A percentile compares a stretch with the other conserved stretches of the same genome.
Evolutionary conservation across 768 basidiomycete genomes (phyloP).

Genomic region (Erythrobasidium yunnanense): DNA sequence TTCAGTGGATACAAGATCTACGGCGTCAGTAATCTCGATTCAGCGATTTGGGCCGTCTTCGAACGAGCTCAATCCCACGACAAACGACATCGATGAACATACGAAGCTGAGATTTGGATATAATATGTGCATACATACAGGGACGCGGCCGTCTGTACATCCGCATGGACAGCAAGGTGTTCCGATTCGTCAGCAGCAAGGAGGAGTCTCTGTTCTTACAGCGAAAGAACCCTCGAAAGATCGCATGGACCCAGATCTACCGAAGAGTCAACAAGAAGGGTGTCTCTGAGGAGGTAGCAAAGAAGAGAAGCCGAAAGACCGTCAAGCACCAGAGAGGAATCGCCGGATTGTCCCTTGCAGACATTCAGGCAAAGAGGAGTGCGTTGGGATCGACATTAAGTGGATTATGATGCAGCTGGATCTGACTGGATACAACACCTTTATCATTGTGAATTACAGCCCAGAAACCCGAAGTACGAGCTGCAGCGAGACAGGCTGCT

Average conservation of each 20-base stretch:
- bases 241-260: constrained; percentile 48
- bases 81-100: no score
- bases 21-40: not conserved
- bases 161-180: constrained; percentile 39
- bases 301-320: constrained; percentile 92
- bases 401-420: not conserved
- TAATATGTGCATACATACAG: not conserved
- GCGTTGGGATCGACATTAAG: constrained; percentile 52
- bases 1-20: not conserved
- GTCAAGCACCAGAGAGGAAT: constrained; percentile 92
- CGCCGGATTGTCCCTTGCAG: constrained; percentile 84
- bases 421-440: not conserved
- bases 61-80: no score
- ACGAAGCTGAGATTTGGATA: no score
- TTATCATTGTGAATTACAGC: constrained; percentile 1
- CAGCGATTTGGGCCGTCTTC: not conserved
- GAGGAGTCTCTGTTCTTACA: constrained; percentile 93
- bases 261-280: constrained; percentile 99
- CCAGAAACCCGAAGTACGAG: constrained; percentile 54
- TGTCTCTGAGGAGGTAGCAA: constrained; percentile 95
- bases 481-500: constrained; percentile 51
- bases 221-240: constrained; percentile 99
- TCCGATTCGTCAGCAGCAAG: constrained; percentile 70
- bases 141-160: constrained; percentile 38
- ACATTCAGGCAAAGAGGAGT: constrained; percentile 84